A percentile compares a stretch with the other conserved stretches of the same genome.
phyloP scores from a whole-genome alignment of 208 protist genomes.

The Trypanosoma melophagium region DNA sequence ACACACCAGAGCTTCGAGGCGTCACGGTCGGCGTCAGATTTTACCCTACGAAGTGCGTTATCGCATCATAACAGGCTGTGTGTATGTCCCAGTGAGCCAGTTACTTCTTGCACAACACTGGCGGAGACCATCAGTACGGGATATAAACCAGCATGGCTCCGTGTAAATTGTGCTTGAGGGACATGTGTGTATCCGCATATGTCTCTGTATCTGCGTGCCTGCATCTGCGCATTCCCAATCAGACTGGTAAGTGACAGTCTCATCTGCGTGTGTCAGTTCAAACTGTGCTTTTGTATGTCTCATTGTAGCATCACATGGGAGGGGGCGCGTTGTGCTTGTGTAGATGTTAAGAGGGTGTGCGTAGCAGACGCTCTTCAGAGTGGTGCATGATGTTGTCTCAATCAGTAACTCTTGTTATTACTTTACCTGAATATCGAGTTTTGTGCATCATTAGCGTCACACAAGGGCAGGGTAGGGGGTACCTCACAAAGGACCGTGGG shows the following conservation, averaged over 20 bases:
- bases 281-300: slow-evolving; percentile 29
- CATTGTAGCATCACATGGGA: slow-evolving; percentile 14
- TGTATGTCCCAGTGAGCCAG: not conserved
- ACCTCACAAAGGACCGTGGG: not conserved
- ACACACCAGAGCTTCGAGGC: slow-evolving; percentile 2
- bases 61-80: slow-evolving; percentile 6
- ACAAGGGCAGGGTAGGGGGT: no score
- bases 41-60: slow-evolving; percentile 53
- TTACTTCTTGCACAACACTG: slow-evolving; percentile 24
- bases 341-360: no score
- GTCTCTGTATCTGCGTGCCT: not conserved
- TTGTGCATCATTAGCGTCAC: slow-evolving; percentile 23
- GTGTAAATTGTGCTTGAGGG: slow-evolving; percentile 21
- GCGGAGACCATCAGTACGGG: slow-evolving; percentile 10
- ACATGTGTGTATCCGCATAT: not conserved
- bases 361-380: slow-evolving; percentile 14
- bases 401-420: slow-evolving; percentile 24
- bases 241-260: not conserved
- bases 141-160: slow-evolving; percentile 8
- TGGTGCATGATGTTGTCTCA: slow-evolving; percentile 41
- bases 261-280: slow-evolving; percentile 25
- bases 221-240: not conserved
- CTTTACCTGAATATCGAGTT: slow-evolving; percentile 34
- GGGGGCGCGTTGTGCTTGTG: no score
- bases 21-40: slow-evolving; percentile 40